Conservation (phyloP, 345 rosid genomes). For the Ailanthus altissimus region DNA sequence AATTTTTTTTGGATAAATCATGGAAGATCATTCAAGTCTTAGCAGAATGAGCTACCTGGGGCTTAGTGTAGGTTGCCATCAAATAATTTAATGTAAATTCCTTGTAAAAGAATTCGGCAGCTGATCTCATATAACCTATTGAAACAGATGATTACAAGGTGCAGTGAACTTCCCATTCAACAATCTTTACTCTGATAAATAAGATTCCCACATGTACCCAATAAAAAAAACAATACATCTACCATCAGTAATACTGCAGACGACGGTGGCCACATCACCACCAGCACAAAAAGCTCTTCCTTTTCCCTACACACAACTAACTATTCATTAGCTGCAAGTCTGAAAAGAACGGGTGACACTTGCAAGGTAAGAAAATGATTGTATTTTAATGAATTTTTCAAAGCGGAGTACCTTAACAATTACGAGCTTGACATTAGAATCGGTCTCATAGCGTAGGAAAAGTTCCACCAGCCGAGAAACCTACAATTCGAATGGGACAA, state of each 20-base stretch:
- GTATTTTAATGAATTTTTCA: too few species aligned
- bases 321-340: neutral
- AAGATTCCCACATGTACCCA: conserved; percentile 1
- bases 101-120: conserved; percentile 47
- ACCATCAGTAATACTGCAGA: conserved; percentile 47
- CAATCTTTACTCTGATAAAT: neutral
- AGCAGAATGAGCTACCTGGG: conserved; percentile 48
- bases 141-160: conserved; percentile 16
- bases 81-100: conserved; percentile 64
- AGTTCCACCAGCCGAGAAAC: conserved; percentile 53
- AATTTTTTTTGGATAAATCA: too few species aligned
- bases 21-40: neutral
- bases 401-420: conserved; percentile 59
- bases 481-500: conserved; percentile 33
- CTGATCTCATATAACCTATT: conserved; percentile 59
- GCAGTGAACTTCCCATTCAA: neutral
- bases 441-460: conserved; percentile 58
- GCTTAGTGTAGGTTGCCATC: conserved; percentile 68
- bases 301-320: conserved; percentile 44
- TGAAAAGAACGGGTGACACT: too few species aligned
- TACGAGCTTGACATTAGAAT: conserved; percentile 60
- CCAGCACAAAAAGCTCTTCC: conserved; percentile 87
- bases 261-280: conserved; percentile 74
- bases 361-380: too few species aligned
- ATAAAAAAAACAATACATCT: neutral